Conservation (phyloP, 164 flowering plant species). For the Macadamia tetraphylla region DNA sequence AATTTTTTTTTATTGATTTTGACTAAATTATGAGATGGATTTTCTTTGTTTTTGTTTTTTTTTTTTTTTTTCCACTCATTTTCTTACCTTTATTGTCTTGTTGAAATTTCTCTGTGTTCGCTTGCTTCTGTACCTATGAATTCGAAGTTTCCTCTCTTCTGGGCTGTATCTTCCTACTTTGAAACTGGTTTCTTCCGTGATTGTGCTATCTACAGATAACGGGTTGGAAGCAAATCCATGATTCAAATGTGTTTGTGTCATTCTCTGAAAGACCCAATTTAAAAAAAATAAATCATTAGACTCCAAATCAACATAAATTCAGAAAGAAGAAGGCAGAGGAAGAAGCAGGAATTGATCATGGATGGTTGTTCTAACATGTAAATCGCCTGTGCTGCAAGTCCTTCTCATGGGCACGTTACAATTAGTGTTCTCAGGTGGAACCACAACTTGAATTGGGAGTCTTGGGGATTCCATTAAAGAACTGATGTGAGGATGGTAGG, state of each 20-base stretch:
- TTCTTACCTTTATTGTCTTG: constrained; percentile 70
- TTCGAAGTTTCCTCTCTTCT: constrained; percentile 66
- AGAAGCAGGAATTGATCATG: background rate
- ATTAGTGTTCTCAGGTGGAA: constrained; percentile 34
- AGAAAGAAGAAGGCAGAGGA: background rate
- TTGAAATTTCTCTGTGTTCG: constrained; percentile 70
- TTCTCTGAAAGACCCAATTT: constrained; percentile 19
- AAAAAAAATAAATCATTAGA: background rate
- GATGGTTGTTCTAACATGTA: constrained; percentile 38
- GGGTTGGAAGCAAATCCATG: constrained; percentile 35
- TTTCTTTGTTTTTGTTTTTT: background rate
- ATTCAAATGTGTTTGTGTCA: constrained; percentile 12
- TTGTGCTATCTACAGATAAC: constrained; percentile 28
- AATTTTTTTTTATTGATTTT: background rate
- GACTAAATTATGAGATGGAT: background rate
- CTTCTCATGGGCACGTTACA: constrained; percentile 47
- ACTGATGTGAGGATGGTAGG: constrained; percentile 37
- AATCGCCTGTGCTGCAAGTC: constrained; percentile 81
- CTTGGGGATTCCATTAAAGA: constrained; percentile 27
- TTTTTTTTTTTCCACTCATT: too few relatives aligned
- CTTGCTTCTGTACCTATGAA: constrained; percentile 69
- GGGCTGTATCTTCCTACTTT: constrained; percentile 64
- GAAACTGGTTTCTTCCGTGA: constrained; percentile 37
- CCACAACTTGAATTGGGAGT: constrained; percentile 26
- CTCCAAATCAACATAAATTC: background rate